Percentiles rank a stretch among this genome's conserved stretches.
Evolutionary conservation across 352 stramenopile species (phyloP).

Genomic region (Phytophthora meadii): DNA sequence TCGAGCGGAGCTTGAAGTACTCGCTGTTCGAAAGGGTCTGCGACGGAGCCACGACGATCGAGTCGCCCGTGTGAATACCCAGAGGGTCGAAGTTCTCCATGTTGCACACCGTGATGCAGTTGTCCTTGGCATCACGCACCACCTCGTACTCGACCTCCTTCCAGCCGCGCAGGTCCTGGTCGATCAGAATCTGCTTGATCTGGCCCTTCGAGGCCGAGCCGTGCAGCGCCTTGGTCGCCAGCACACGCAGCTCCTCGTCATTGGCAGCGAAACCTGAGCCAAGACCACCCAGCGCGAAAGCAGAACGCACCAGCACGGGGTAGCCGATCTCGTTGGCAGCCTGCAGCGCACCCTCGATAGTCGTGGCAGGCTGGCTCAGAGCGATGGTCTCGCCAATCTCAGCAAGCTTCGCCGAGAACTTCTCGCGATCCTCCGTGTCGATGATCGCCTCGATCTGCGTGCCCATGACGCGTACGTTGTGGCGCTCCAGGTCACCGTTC

Average conservation of each 20-base stretch:
- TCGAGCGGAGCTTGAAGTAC: conserved; percentile 98
- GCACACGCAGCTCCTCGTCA: conserved; percentile 77
- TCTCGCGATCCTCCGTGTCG: conserved; percentile 97
- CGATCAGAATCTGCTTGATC: conserved; percentile 96
- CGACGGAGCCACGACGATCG: conserved; percentile 97
- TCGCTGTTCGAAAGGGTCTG: conserved; percentile 97
- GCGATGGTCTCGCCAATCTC: conserved; percentile 98
- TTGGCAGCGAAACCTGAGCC: conserved; percentile 96
- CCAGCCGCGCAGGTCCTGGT: conserved; percentile 97
- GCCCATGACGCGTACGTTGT: conserved; percentile 95
- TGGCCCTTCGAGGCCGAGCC: conserved; percentile 85
- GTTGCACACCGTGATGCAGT: conserved; percentile 98
- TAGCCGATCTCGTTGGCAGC: conserved; percentile 97
- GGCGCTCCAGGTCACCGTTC: conserved; percentile 93
- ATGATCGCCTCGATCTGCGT: conserved; percentile 97
- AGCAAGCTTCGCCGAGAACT: conserved; percentile 95
- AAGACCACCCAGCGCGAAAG: conserved; percentile 98
- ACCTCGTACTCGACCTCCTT: conserved; percentile 99
- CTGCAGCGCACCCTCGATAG: conserved; percentile 91
- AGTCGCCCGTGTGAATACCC: conserved; percentile 98
- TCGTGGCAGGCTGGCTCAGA: conserved; percentile 92
- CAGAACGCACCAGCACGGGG: conserved; percentile 96
- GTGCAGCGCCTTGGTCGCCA: conserved; percentile 78
- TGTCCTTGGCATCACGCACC: conserved; percentile 95
- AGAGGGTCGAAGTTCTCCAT: conserved; percentile 99